These are phyloP conservation scores for Garcia nutans DNA, from an alignment of 345 rosid species.

Conservation along the genomic window DNA sequence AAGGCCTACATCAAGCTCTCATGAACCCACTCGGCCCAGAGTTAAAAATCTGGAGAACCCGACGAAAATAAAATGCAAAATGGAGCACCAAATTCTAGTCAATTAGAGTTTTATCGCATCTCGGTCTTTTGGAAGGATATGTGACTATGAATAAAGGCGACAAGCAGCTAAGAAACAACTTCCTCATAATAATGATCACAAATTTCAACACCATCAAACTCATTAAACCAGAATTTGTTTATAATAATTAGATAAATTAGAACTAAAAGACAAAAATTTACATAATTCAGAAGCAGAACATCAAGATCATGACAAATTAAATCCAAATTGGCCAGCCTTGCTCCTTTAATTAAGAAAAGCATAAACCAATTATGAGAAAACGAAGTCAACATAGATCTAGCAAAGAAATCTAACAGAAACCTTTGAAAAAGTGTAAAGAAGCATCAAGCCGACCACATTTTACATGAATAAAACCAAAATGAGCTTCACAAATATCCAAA, in stretches of 20 bases:
- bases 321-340: not conserved
- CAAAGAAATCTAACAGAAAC: not conserved
- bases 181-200: too few relatives aligned
- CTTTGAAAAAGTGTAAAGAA: not conserved
- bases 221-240: not conserved
- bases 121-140: not conserved
- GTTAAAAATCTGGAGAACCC: not conserved
- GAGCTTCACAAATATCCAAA: not conserved
- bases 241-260: not conserved
- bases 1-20: not conserved
- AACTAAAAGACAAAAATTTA: not conserved
- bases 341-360: not conserved
- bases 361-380: not conserved
- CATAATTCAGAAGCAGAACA: not conserved
- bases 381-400: not conserved
- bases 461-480: not conserved
- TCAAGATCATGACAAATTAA: not conserved
- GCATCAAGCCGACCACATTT: not conserved
- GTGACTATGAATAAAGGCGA: not conserved
- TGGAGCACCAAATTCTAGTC: not conserved
- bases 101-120: not conserved
- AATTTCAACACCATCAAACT: not conserved
- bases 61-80: not conserved
- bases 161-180: too few relatives aligned
- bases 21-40: too few relatives aligned